These are phyloP conservation scores for Myxozyma neotropica DNA, from an alignment of 805 yeast genomes.

Conservation along the genomic window DNA sequence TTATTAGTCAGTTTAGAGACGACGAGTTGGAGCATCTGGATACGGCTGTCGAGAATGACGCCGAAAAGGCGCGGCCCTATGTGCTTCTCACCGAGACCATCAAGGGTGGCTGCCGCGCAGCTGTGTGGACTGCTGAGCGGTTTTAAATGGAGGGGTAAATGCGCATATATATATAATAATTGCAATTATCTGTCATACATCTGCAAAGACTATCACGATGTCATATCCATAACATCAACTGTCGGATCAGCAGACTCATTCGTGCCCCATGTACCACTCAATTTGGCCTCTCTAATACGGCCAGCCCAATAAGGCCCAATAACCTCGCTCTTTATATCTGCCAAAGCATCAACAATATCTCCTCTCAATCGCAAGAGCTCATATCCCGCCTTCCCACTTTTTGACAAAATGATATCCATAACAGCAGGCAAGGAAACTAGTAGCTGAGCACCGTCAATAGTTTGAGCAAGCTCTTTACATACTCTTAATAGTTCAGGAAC, in stretches of 20 bases:
- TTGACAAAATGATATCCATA: conserved; percentile 30
- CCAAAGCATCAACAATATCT: conserved; percentile 20
- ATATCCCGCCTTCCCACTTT: conserved; percentile 23
- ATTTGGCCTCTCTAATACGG: conserved; percentile 20
- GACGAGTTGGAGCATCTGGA: conserved; percentile 94
- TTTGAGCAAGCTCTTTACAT: conserved; percentile 19
- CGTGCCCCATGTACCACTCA: conserved; percentile 26
- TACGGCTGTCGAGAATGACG: conserved; percentile 89
- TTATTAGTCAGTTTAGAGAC: conserved; percentile 79
- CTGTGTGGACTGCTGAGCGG: conserved; percentile 89
- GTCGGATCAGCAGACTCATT: conserved; percentile 12
- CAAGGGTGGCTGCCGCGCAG: conserved; percentile 78
- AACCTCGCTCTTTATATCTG: conserved; percentile 15
- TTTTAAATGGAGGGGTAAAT: conserved; percentile 45
- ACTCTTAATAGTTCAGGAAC: conserved; percentile 28
- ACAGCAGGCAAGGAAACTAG: conserved; percentile 31
- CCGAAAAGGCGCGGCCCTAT: conserved; percentile 91
- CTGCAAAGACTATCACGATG: conserved; percentile 6
- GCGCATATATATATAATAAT: neutral
- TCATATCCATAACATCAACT: conserved; percentile 30
- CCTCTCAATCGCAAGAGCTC: conserved; percentile 27
- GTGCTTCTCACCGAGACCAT: conserved; percentile 84
- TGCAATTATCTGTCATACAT: neutral
- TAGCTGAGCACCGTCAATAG: conserved; percentile 24
- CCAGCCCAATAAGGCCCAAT: conserved; percentile 33